Evolutionary conservation across 768 basidiomycete species (phyloP), one percentile per base, ranked within the genome.

Genomic region (Leccinum aurantiacum): DNA sequence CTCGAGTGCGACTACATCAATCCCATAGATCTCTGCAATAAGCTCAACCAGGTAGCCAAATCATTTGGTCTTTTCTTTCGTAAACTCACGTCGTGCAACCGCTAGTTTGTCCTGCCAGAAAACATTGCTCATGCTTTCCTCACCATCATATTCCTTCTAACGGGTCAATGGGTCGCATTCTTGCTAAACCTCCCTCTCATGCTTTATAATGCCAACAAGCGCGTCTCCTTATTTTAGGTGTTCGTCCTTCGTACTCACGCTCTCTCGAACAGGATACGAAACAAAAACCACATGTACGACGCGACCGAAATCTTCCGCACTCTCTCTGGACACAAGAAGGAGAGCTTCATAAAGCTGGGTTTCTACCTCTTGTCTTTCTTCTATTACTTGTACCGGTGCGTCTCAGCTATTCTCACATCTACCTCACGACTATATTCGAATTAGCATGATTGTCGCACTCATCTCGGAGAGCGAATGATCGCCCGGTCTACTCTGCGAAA

Each of bases 1-100:
- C 80, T 98, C 72, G 96, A 98, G 79, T 97, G 94, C 82, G 95
- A 97, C 83, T 98, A 98, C 79, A 96, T 98, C 82, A 99, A 99
- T 78, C 97, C 97, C 55, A 99, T 99, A 85, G 97, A 99, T 77
- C 88, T 98, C 41, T 98, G 97, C 79, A 98, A 98, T 79, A 98
- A 97, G 81, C 88, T 98, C 69, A 98, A 98, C 74, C 92, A 95
- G 77, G 96, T 96, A 64, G 50, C 82, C 76, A 5, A 11, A 46
- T 27, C 15, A 44, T 25, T 50, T 13, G 31, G 48, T 24, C 58
- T 24, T 25, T 54, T 1, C 2, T 24, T 29, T 14, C 51, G 15
- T 31, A 11, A 31, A 46, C 59, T 60, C 63, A 55, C 35, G 31
- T 15, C 22, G 37, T 52, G 27, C 24, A 4, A 8, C 33, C n/a